These are phyloP conservation scores for Papiliotrema nemorosa DNA, from an alignment of 1,284 basidiomycete genomes.

Conservation along the genomic window DNA sequence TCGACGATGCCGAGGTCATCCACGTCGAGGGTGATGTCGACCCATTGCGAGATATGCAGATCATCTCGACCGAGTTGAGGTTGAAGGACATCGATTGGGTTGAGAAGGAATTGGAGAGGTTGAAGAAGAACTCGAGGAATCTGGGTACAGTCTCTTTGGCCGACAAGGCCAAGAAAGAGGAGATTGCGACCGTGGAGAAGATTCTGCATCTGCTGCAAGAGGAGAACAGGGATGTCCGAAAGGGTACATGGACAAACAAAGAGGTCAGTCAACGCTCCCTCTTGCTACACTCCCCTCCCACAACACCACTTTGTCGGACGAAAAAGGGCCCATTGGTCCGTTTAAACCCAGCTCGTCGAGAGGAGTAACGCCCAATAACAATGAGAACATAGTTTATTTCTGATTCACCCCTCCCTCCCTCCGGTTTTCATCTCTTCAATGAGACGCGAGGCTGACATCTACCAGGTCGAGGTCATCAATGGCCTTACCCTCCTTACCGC, in stretches of 20 bases:
- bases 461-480: slow-evolving; percentile 94
- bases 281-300: slow-evolving; percentile 4
- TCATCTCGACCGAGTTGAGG: slow-evolving; percentile 88
- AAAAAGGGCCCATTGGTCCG: slow-evolving; percentile 68
- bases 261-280: slow-evolving; percentile 65
- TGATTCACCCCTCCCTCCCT: slow-evolving; percentile 48
- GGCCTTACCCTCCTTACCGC: slow-evolving; percentile 86
- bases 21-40: slow-evolving; percentile 99
- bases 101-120: slow-evolving; percentile 78
- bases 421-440: slow-evolving; percentile 6
- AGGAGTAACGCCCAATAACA: slow-evolving; percentile 67
- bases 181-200: slow-evolving; percentile 85
- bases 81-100: slow-evolving; percentile 99
- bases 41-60: slow-evolving; percentile 95
- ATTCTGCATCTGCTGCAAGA: slow-evolving; percentile 73
- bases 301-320: slow-evolving; percentile 54
- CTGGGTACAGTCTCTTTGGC: slow-evolving; percentile 78
- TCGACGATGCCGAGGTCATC: slow-evolving; percentile 97
- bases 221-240: slow-evolving; percentile 88
- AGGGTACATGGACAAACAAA: slow-evolving; percentile 93
- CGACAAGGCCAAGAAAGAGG: slow-evolving; percentile 95
- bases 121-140: slow-evolving; percentile 61
- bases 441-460: slow-evolving; percentile 10
- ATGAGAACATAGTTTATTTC: slow-evolving; percentile 58
- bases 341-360: slow-evolving; percentile 68